Conservation (phyloP, 2,329 filamentous ascomycete genomes). For the Lecanosticta acicola region DNA sequence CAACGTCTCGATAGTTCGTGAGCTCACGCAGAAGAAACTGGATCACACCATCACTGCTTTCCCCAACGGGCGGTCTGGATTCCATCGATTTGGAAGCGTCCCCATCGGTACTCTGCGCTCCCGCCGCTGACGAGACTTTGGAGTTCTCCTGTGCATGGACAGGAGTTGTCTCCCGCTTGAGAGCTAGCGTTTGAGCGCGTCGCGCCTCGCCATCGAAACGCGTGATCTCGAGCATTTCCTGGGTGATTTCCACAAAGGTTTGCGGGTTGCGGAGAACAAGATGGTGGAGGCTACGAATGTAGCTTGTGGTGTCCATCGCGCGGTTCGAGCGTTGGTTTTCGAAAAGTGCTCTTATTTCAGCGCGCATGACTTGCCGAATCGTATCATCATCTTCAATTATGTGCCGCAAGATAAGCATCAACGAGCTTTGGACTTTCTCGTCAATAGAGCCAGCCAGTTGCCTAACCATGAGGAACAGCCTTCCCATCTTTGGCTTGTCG, state of each 20-base stretch:
- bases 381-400: constrained; percentile 91
- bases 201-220: constrained; percentile 53
- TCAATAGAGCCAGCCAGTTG: constrained; percentile 78
- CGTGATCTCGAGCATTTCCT: constrained; percentile 71
- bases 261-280: constrained; percentile 75
- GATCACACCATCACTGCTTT: constrained; percentile 90
- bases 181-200: constrained; percentile 47
- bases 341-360: constrained; percentile 77
- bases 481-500: constrained; percentile 82
- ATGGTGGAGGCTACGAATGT: constrained; percentile 70
- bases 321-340: constrained; percentile 44
- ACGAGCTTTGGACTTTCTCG: constrained; percentile 64
- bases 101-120: constrained; percentile 6
- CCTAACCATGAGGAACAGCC: constrained; percentile 91
- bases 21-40: constrained; percentile 92
- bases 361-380: constrained; percentile 83
- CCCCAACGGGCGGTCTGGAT: constrained; percentile 74
- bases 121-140: neutral
- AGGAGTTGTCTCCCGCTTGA: constrained; percentile 43
- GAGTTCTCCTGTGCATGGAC: constrained; percentile 15
- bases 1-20: constrained; percentile 84
- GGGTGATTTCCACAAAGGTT: constrained; percentile 80
- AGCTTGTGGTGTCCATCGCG: constrained; percentile 62
- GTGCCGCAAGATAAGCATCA: constrained; percentile 84
- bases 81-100: constrained; percentile 58